Evolutionary conservation across 768 basidiomycete species (phyloP).

Genomic region (Fistulinella prunicolor): DNA sequence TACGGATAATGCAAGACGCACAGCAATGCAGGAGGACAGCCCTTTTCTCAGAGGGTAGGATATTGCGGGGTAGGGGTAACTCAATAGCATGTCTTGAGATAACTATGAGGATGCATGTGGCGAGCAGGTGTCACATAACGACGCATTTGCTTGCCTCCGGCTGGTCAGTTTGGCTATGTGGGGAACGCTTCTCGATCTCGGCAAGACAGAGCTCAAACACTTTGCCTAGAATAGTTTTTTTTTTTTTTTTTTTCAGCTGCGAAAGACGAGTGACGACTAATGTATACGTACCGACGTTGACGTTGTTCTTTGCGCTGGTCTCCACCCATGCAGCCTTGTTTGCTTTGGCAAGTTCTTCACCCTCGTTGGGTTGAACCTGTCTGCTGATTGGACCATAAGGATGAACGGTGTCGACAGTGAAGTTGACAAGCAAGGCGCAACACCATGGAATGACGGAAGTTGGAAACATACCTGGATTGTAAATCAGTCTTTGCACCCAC

Average conservation of each 20-base stretch:
- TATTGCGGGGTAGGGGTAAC: slow-evolving; percentile 34
- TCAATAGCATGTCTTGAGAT: slow-evolving; percentile 23
- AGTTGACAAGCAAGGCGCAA: slow-evolving; percentile 9
- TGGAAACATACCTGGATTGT: slow-evolving; percentile 57
- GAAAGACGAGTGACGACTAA: background rate
- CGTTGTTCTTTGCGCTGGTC: slow-evolving; percentile 82
- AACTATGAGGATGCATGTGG: slow-evolving; percentile 12
- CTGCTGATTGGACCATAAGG: slow-evolving; percentile 45
- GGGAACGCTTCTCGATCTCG: slow-evolving; percentile 76
- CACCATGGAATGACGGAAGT: slow-evolving; percentile 6
- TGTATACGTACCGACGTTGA: slow-evolving; percentile 78
- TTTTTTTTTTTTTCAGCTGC: no score
- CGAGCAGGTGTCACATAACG: slow-evolving; percentile 47
- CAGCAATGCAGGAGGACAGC: slow-evolving; percentile 27
- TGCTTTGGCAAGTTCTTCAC: slow-evolving; percentile 66
- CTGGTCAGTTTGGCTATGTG: slow-evolving; percentile 45
- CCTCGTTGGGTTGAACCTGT: slow-evolving; percentile 74
- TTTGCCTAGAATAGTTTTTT: slow-evolving; percentile 51
- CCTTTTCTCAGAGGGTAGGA: slow-evolving; percentile 24
- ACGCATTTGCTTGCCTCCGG: slow-evolving; percentile 44
- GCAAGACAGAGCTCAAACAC: slow-evolving; percentile 83
- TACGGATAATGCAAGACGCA: slow-evolving; percentile 36
- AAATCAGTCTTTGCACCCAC: slow-evolving; percentile 93
- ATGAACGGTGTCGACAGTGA: slow-evolving; percentile 20
- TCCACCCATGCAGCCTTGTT: slow-evolving; percentile 82